Evolutionary conservation across 768 basidiomycete species (phyloP).

Genomic region (Suillus luteus): DNA sequence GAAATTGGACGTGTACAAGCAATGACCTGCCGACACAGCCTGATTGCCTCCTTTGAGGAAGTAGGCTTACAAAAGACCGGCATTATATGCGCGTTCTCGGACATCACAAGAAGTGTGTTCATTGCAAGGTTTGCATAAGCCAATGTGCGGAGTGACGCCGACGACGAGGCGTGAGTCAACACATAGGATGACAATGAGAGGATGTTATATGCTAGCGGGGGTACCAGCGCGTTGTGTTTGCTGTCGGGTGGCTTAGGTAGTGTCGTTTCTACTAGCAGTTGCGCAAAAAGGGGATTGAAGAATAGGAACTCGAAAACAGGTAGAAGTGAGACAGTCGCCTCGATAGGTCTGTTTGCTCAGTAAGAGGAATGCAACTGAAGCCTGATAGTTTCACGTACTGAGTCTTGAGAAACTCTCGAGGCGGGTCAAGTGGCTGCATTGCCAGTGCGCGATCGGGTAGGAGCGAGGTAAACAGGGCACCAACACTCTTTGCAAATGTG

Average conservation of each 20-base stretch:
- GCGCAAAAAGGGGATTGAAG: slow-evolving; percentile 49
- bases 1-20: not conserved
- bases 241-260: slow-evolving; percentile 14
- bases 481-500: slow-evolving; percentile 51
- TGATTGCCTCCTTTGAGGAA: slow-evolving; percentile 39
- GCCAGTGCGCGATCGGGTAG: slow-evolving; percentile 57
- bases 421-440: slow-evolving; percentile 45
- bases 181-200: slow-evolving; percentile 66
- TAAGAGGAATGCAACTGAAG: not conserved
- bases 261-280: slow-evolving; percentile 45
- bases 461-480: slow-evolving; percentile 52
- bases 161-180: slow-evolving; percentile 66
- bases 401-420: slow-evolving; percentile 56
- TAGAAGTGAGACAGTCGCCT: slow-evolving; percentile 58
- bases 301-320: slow-evolving; percentile 63
- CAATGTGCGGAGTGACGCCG: slow-evolving; percentile 55
- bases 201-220: slow-evolving; percentile 48
- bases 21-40: slow-evolving; percentile 65
- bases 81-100: slow-evolving; percentile 52
- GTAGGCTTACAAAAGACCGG: slow-evolving; percentile 43
- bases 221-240: slow-evolving; percentile 18
- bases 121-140: slow-evolving; percentile 64
- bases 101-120: slow-evolving; percentile 51
- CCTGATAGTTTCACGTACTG: slow-evolving; percentile 41
- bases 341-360: slow-evolving; percentile 55